Percentiles rank a stretch among this genome's conserved stretches.
Conservation (phyloP, 1,284 basidiomycete genomes). For the Heliocybe sulcata region DNA sequence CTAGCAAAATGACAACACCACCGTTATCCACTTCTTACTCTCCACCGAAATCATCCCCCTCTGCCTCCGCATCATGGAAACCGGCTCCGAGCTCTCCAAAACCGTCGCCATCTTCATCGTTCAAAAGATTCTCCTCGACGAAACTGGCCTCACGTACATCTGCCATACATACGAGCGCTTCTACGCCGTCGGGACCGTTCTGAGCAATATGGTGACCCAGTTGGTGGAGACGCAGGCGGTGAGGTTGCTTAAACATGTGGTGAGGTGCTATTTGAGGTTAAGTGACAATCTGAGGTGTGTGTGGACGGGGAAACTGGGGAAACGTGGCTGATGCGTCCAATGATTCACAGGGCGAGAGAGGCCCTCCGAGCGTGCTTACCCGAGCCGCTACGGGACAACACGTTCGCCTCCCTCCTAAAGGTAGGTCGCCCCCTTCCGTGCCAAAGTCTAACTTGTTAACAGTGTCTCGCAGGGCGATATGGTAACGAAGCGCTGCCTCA, state of each 20-base stretch:
- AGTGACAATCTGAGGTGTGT: constrained; percentile 89
- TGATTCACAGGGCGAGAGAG: constrained; percentile 74
- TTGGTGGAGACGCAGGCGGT: constrained; percentile 97
- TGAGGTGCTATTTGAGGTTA: constrained; percentile 92
- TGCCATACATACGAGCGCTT: constrained; percentile 99
- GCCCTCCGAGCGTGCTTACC: constrained; percentile 96
- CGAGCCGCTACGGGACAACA: constrained; percentile 91
- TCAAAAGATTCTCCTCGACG: constrained; percentile 97
- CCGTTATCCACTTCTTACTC: constrained; percentile 98
- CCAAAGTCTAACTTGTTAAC: neutral
- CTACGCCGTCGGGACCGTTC: constrained; percentile 96
- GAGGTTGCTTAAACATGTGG: constrained; percentile 94
- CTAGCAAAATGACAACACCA: constrained; percentile 97
- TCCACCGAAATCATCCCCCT: constrained; percentile 99
- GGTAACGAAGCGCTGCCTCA: constrained; percentile 94
- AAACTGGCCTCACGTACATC: constrained; percentile 97
- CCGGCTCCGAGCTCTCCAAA: constrained; percentile 97
- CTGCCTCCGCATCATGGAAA: constrained; percentile 99
- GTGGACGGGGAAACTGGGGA: neutral
- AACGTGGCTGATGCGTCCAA: constrained; percentile 2
- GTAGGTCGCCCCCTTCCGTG: constrained; percentile 26
- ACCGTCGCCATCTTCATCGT: constrained; percentile 99
- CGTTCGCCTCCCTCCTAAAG: constrained; percentile 88
- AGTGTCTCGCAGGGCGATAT: constrained; percentile 72
- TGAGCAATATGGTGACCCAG: constrained; percentile 98